Base-by-base conservation (phyloP, 2,329 filamentous ascomycete species). In the Beauveria pseudobassiana region DNA sequence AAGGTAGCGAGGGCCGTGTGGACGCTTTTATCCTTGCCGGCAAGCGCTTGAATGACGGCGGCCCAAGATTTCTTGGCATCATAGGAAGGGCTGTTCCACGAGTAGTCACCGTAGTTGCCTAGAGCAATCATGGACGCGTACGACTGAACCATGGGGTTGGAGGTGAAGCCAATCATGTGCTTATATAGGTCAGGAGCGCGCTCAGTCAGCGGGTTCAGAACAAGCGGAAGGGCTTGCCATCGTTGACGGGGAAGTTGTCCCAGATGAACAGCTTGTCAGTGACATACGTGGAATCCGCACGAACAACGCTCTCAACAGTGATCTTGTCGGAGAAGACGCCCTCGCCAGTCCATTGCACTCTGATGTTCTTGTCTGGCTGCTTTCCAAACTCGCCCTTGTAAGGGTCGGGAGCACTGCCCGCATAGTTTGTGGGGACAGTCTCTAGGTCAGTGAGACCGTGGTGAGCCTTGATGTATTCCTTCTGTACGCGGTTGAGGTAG, bases 191-290 rank as follows among this genome's bases (percentile, higher is more conserved):
- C 64, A 1, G 48, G 10, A 6, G 49, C 64, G 20, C 64, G 64
- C 12, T 14, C 52, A 2, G 59, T 62, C 5, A 65, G 56, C 14
- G 64, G 64, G 38, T 65, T 65, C 43, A 65, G 59, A 65, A 65
- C 48, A 65, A 57, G 14, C 64, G 64, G 2, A 40, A 10, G 24
- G 58, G 57, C 26, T 59, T 62, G 59, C 40, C 48, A 52, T 65
- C 64, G 52, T 65, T 65, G 42, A 65, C 62, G 24, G 64, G 64
- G 42, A 65, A 63, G 57, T 65, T 65, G 56, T 65, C 64, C 64
- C 64, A 65, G 38, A 65, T 61, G 52, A 60, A 65, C 8, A 65
- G 64, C 40, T 65, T 63, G 55, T 63, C 60, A 12, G 62, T 65
- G 40, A 61, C 62, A 28, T 65, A 64, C n/a, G 50, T 63, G 2